Base-by-base conservation (phyloP, 192 early-diverging fungal genomes). In the Haplosporangium gracile region DNA sequence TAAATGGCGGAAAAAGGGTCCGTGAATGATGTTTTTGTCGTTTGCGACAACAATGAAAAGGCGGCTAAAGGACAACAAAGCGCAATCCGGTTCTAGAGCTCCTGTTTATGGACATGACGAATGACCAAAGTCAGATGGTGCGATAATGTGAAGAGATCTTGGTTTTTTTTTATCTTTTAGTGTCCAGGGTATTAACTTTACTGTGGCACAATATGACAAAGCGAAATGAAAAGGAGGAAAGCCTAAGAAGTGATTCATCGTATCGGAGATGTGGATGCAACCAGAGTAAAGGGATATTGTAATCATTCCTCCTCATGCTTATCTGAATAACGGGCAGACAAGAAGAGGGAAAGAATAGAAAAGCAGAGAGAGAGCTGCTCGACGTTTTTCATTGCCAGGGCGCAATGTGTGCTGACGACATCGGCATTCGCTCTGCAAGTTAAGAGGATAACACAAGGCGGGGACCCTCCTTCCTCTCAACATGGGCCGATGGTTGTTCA, bases 41-140 rank as follows among this genome's bases (percentile, higher is more conserved):
- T 4, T 65, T 26, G 60, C 60, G n/a, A 65, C 32, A 29, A 11
- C 60, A 60, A 26, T 26, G 55, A 60, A 8, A 65, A 65, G 29
- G 6, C 8, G 55, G 5, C 49, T 18, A 22, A 20, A 51, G 49
- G 24, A n/a, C 24, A 24, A 57, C 5, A 55, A 55, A 6, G 53
- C 53, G n/a, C 26, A 8, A 63, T 29, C 6, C 2, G 26, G 57
- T 26, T 32, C 57, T 29, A 29, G n/a, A 26, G 60, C 10, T 65
- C 29, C 60, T 65, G 26, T 65, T 65, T 65, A 32, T 26, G 29
- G 60, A 11, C 42, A 72, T 72, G 71, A 45, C 71, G 71, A 72
- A 32, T 43, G 42, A 45, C 4, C n/a, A 29, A 45, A 16, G 71
- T n/a, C 40, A 26, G 13, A 72, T 72, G 71, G 43, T 72, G 71